Evolutionary conservation across 805 yeast species (phyloP).

Genomic region (Wickerhamomyces ciferrii): DNA sequence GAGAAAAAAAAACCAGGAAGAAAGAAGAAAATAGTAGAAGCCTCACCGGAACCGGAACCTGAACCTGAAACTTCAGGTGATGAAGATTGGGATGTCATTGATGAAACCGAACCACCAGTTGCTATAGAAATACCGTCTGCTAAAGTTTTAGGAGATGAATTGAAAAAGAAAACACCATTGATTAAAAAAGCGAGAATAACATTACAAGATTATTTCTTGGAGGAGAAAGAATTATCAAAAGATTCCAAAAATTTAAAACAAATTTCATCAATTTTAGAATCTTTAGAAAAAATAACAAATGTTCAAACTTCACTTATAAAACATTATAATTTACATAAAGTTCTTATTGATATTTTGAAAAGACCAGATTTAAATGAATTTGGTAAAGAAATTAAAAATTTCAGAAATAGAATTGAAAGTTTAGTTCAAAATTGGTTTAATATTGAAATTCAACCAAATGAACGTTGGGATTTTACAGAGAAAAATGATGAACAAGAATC

Average conservation of each 20-base stretch:
- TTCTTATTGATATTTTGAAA: conserved; percentile 26
- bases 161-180: conserved; percentile 14
- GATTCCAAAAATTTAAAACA: conserved; percentile 9
- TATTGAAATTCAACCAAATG: conserved; percentile 23
- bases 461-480: conserved; percentile 18
- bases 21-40: conserved; percentile 2
- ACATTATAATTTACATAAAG: conserved; percentile 25
- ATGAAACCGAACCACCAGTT: conserved; percentile 13
- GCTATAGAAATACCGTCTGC: conserved; percentile 12
- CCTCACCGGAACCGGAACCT: conserved; percentile 4
- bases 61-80: conserved; percentile 20
- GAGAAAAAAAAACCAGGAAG: conserved; percentile 4
- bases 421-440: conserved; percentile 22
- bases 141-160: conserved; percentile 7
- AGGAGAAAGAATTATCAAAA: conserved; percentile 8
- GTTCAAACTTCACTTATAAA: conserved; percentile 26
- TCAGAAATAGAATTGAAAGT: conserved; percentile 9
- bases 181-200: conserved; percentile 24
- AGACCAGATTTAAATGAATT: conserved; percentile 27
- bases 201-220: conserved; percentile 15
- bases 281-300: conserved; percentile 15
- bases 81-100: conserved; percentile 20
- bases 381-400: conserved; percentile 8
- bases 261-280: conserved; percentile 18
- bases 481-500: conserved; percentile 9